Conservation (phyloP, 1,139 yeast genomes). For the Debaryomyces singareniensis region DNA sequence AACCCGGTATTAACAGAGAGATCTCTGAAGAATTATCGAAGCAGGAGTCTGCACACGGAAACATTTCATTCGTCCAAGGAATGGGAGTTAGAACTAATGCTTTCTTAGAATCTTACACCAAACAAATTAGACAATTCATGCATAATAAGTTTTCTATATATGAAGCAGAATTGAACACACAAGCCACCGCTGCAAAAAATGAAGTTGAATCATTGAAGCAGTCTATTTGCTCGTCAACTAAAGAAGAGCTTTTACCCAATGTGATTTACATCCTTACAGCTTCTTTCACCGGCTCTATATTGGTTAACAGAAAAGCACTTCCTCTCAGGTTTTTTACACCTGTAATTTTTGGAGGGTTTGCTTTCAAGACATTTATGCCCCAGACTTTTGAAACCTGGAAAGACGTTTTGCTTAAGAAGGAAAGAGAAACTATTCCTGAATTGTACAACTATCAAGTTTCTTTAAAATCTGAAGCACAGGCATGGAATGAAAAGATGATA, state of each 20-base stretch:
- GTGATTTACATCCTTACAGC: slow-evolving; percentile 49
- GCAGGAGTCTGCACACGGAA: slow-evolving; percentile 36
- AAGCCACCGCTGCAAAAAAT: slow-evolving; percentile 37
- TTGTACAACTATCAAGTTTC: slow-evolving; percentile 4
- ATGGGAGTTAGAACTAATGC: slow-evolving; percentile 48
- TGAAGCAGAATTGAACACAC: slow-evolving; percentile 40
- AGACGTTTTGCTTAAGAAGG: slow-evolving; percentile 50
- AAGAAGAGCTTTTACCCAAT: slow-evolving; percentile 49
- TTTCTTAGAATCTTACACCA: slow-evolving; percentile 35
- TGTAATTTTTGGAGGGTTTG: slow-evolving; percentile 37
- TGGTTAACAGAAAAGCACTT: slow-evolving; percentile 39
- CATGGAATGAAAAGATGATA: neutral
- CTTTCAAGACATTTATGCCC: slow-evolving; percentile 35
- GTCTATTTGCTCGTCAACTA: slow-evolving; percentile 19
- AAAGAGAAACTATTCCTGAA: slow-evolving; percentile 45
- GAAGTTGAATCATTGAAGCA: slow-evolving; percentile 25
- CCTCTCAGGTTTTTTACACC: slow-evolving; percentile 50
- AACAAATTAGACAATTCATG: slow-evolving; percentile 28
- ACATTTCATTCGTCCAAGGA: slow-evolving; percentile 42
- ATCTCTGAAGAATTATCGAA: slow-evolving; percentile 29
- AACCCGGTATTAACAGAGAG: slow-evolving; percentile 41
- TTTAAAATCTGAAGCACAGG: neutral
- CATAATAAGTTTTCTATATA: slow-evolving; percentile 30
- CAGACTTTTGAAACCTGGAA: slow-evolving; percentile 17
- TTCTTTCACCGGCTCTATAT: slow-evolving; percentile 50